These are phyloP conservation scores for Melastoma candidum DNA, from an alignment of 441 rosid species.

Conservation along the genomic window DNA sequence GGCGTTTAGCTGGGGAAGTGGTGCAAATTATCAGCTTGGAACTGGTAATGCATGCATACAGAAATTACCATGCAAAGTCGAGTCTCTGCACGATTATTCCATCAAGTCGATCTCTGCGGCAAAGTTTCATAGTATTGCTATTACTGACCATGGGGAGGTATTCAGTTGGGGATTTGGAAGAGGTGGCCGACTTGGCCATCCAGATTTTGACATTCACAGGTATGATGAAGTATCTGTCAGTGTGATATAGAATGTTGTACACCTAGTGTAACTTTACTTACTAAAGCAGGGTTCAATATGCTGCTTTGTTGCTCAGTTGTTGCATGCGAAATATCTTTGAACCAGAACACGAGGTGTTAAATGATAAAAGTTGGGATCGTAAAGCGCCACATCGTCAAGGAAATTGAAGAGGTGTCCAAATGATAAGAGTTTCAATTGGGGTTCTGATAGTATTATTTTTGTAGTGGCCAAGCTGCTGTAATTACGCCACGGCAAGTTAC, in stretches of 20 bases:
- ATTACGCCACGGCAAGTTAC: conserved; percentile 94
- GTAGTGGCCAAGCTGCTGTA: conserved; percentile 97
- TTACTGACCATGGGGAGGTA: conserved; percentile 67
- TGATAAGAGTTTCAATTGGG: neutral
- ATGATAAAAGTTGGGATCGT: no score
- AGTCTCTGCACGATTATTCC: conserved; percentile 65
- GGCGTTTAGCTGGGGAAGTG: conserved; percentile 97
- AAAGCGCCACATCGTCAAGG: no score
- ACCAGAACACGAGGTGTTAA: no score
- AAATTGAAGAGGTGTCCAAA: no score
- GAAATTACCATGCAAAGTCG: conserved; percentile 89
- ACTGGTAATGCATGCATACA: conserved; percentile 89
- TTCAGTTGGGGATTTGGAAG: conserved; percentile 99
- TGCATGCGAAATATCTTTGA: no score
- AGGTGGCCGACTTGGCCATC: conserved; percentile 99
- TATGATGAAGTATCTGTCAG: conserved; percentile 9
- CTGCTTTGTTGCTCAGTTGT: no score
- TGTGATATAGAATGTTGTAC: no score
- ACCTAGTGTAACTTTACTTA: no score
- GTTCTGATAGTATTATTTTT: conserved; percentile 1
- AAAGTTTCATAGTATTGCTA: conserved; percentile 90
- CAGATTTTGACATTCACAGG: conserved; percentile 99
- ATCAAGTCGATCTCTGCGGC: conserved; percentile 82
- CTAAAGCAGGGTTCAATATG: no score
- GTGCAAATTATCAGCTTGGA: conserved; percentile 96